Base-by-base conservation (phyloP, 208 protist species). In the Trypanosoma avium region DNA sequence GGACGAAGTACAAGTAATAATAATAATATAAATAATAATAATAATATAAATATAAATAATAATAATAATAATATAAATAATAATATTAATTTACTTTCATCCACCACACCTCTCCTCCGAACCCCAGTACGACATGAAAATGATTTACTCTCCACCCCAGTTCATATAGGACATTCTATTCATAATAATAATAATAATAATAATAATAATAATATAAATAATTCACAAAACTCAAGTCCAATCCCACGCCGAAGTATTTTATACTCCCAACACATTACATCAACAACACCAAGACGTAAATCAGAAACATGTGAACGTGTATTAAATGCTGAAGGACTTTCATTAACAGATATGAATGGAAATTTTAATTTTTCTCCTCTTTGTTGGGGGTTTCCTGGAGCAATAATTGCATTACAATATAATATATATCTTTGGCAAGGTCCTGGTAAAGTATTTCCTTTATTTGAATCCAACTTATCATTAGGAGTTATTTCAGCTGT, bases 321-420 rank as follows among this genome's bases (percentile, higher is more conserved):
- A 13, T 42, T 72, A 26, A 59, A 59, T 24, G 66, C 66, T 5
- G 49, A 72, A 33, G 66, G 58, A 10, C 17, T 72, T 26, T 59
- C 66, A 6, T 22, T 65, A 3, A 50, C 36, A 35, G 66, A 72
- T 65, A n/a, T 35, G 1, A 26, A 65, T 32, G 58, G 57, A 1
- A 30, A 49, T 15, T 49, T 58, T 30, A 72, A 60, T 29, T 72
- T 72, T 48, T 65, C 19, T 45, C 56, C 66, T 24, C 54, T 79
- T 33, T 61, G 64, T 27, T 79, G 67, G 73, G 73, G 73, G 43
- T 35, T 60, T 46, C 32, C 64, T 22, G 73, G 73, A 30, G 61
- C 54, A 13, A 26, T 79, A 29, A 49, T 79, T 47, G 73, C 73
- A 33, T 24, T 70, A 26, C 53, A 69, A n/a, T 47, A 22, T 21